phyloP scores from a whole-genome alignment of 805 yeast genomes.

The Kazachstania viticola region DNA sequence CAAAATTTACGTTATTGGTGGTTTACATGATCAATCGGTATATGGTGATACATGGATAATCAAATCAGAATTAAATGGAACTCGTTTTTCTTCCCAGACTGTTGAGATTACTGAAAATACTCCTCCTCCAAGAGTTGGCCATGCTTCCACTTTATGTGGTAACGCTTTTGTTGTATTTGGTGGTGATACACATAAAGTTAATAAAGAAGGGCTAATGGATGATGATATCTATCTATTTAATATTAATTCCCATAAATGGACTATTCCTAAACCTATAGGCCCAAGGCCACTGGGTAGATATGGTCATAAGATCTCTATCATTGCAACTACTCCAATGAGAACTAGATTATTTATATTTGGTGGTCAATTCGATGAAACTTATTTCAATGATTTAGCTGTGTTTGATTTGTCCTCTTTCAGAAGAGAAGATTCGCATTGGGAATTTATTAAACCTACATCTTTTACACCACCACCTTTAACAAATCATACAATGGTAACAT shows the following conservation, averaged over 20 bases:
- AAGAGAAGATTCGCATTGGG: conserved; percentile 79
- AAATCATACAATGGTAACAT: conserved; percentile 80
- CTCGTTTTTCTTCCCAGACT: conserved; percentile 34
- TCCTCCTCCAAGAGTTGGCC: conserved; percentile 96
- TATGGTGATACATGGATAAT: conserved; percentile 94
- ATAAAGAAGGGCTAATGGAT: conserved; percentile 73
- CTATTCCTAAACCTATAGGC: conserved; percentile 63
- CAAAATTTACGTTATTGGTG: conserved; percentile 86
- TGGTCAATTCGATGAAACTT: conserved; percentile 80
- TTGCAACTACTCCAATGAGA: conserved; percentile 47
- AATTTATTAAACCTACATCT: conserved; percentile 45
- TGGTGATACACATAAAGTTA: conserved; percentile 82
- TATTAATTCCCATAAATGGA: conserved; percentile 67
- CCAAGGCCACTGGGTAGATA: conserved; percentile 83
- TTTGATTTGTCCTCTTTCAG: conserved; percentile 83
- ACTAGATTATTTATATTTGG: conserved; percentile 74
- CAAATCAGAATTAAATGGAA: conserved; percentile 31
- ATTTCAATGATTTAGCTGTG: conserved; percentile 71
- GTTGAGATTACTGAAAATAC: conserved; percentile 63
- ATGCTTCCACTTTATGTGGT: conserved; percentile 82
- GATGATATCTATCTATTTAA: conserved; percentile 82
- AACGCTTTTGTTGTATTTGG: conserved; percentile 93
- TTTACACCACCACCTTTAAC: conserved; percentile 62
- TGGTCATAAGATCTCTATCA: conserved; percentile 82
- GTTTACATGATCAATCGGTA: conserved; percentile 82